Evolutionary conservation across 371 early-diverging fungal genomes (phyloP), one percentile per base, ranked within the genome.

Genomic region (Mucor lusitanicus): DNA sequence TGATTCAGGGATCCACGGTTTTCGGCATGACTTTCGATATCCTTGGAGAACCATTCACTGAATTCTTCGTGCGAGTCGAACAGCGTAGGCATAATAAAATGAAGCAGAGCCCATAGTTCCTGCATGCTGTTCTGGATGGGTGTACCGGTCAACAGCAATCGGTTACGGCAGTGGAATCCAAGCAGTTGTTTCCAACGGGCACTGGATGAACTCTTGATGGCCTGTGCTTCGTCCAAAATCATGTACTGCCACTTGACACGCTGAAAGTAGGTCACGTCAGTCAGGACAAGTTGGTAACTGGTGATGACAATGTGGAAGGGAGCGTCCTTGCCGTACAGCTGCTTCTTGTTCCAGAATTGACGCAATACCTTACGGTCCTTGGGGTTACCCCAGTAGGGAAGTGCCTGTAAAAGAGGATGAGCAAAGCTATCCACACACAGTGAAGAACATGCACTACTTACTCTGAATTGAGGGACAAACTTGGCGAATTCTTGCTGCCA

Each of bases 151-250:
- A 99, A 79, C 42, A 99, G 79, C 27, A 97, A 80, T 61, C 99
- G 89, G 73, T 97, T 98, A 67, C 97, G 91, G 67, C 95, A 92
- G 70, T 94, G 93, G 74, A 98, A 94, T 12, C 90, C 90, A n/a
- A 97, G 88, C 56, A 99, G 79, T 39, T 91, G 91, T 75, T 96
- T 96, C 99, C 99, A 98, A 57, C 99, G 88, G 28, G 92, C 87
- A 75, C 93, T 91, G 1, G 88, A 75, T 13, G 93, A 93, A 74
- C 94, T 95, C 79, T 99, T 99, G 75, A 99, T 98, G 11, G 98
- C 97, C 73, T 98, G 98, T 4, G 99, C 99, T 81, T 98, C 99
- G 81, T 99, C 99, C 28, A 98, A 82, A 56, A 99, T 90, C 97
- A 99, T 96, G 75, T 97, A 99, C 82, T 97, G 95, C 97, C 97